Base-by-base conservation (phyloP, 2,329 filamentous ascomycete genomes). In the Pseudogymnoascus sp. region DNA sequence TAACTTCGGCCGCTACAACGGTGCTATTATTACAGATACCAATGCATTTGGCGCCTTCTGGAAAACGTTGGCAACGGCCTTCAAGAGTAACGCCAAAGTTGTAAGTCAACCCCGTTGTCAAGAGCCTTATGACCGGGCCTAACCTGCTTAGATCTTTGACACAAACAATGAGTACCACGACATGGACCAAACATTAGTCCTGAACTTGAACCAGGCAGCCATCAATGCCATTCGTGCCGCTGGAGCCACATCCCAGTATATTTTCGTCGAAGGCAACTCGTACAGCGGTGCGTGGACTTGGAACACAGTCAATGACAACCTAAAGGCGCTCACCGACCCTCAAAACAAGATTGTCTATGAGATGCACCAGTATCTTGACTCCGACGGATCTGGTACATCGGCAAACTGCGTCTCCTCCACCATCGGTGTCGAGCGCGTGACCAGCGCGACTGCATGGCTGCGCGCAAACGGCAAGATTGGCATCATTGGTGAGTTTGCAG, bases 321-420 rank as follows among this genome's bases (percentile, higher is more conserved):
- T 74, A 48, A 75, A 81, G 63, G 75, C 77, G 61, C 75, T 85
- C 42, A 80, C 77, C 7, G 82, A 85, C 65, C 76, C 81, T 0
- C 63, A 74, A 51, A 73, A 83, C 72, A 82, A 81, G 68, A 76
- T 84, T 62, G 72, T 85, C 69, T 84, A 82, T 72, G 80, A 85
- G 68, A 84, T 85, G 82, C 82, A 85, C 70, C 82, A 85, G 73
- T 85, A 85, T 68, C 81, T 85, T 38, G 82, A 85, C 72, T 74
- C 72, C 0, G 82, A 84, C 64, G 78, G 80, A 61, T 81, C 78
- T 1, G 82, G 82, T 7, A 84, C 81, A 0, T 74, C 73, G 2
- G 73, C 72, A 2, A 72, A 73, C 29, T 85, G 83, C 68, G 80
- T 83, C 13, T 77, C 71, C 64, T 65, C 71, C 4, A 84, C 81